These are phyloP conservation scores for Malus sylvestris DNA, from an alignment of 306 rosid genomes.

Conservation along the genomic window DNA sequence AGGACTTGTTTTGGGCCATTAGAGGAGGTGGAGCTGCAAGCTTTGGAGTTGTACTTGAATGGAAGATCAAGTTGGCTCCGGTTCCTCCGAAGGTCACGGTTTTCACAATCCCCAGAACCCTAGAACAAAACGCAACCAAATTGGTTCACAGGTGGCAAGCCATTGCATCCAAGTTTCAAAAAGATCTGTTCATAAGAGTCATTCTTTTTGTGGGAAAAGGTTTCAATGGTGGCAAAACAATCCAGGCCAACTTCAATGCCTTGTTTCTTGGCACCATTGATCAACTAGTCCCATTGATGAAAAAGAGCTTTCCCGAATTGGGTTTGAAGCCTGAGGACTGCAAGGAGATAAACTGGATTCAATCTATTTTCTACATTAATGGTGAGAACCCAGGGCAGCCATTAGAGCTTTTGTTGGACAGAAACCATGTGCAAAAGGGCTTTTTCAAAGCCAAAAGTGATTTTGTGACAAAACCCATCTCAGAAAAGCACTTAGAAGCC, in stretches of 20 bases:
- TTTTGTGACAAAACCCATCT: constrained; percentile 6
- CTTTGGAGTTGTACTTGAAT: constrained; percentile 36
- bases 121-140: constrained; percentile 22
- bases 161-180: constrained; percentile 9
- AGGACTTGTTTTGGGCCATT: constrained; percentile 52
- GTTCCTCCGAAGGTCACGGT: constrained; percentile 28
- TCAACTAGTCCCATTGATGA: not conserved
- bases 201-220: not conserved
- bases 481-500: not conserved
- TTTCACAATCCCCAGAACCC: constrained; percentile 13
- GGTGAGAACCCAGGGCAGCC: constrained; percentile 1
- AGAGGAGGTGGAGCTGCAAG: constrained; percentile 54
- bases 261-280: constrained; percentile 13
- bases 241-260: not conserved
- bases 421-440: not conserved
- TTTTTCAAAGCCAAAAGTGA: constrained; percentile 14
- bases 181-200: constrained; percentile 42
- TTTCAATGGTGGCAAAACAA: not conserved
- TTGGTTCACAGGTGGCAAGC: constrained; percentile 28
- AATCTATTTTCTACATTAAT: not conserved
- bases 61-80: constrained; percentile 31
- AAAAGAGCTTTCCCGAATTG: constrained; percentile 11
- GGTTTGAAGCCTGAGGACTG: constrained; percentile 5
- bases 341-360: constrained; percentile 7
- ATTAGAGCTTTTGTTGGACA: not conserved